Percentiles rank a stretch among this genome's conserved stretches.
Evolutionary conservation across 768 basidiomycete genomes (phyloP).

Genomic region (Suillus cothurnatus): DNA sequence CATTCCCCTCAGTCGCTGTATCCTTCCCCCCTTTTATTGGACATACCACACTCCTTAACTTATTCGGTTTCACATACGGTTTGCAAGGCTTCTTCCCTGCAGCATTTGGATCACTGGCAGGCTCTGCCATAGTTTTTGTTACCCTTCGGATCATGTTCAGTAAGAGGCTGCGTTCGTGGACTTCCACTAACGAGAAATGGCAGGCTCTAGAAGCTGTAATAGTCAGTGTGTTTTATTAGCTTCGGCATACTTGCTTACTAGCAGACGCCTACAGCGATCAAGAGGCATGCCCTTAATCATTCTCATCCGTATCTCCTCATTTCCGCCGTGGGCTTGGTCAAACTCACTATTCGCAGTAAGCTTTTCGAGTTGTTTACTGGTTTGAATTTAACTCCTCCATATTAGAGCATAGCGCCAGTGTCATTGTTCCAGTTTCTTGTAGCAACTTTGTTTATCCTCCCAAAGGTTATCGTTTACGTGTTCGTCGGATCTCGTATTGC

Average conservation of each 20-base stretch:
- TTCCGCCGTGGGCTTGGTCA: constrained; percentile 90
- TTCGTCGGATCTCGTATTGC: constrained; percentile 82
- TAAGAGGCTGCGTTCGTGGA: constrained; percentile 57
- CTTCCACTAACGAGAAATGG: constrained; percentile 70
- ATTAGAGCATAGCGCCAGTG: constrained; percentile 73
- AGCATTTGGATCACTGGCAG: constrained; percentile 59
- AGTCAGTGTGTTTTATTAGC: constrained; percentile 41
- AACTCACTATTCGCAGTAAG: constrained; percentile 78
- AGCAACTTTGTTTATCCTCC: constrained; percentile 71
- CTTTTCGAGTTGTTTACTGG: constrained; percentile 16
- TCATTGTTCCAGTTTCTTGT: constrained; percentile 73
- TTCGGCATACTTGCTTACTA: background rate
- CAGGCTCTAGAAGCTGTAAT: constrained; percentile 75
- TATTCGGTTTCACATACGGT: constrained; percentile 86
- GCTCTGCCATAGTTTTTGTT: constrained; percentile 64
- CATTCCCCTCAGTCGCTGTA: constrained; percentile 23
- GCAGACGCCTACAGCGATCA: constrained; percentile 45
- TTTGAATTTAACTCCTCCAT: constrained; percentile 12
- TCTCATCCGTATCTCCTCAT: constrained; percentile 77
- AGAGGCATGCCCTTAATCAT: constrained; percentile 84
- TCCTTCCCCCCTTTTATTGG: constrained; percentile 38
- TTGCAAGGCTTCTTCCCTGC: constrained; percentile 74
- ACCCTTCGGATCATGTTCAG: constrained; percentile 61
- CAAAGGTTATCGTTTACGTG: constrained; percentile 70
- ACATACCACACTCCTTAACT: constrained; percentile 41